These are phyloP conservation scores for Penicillium polonicum DNA, from an alignment of 2,329 filamentous ascomycete genomes.

Conservation along the genomic window DNA sequence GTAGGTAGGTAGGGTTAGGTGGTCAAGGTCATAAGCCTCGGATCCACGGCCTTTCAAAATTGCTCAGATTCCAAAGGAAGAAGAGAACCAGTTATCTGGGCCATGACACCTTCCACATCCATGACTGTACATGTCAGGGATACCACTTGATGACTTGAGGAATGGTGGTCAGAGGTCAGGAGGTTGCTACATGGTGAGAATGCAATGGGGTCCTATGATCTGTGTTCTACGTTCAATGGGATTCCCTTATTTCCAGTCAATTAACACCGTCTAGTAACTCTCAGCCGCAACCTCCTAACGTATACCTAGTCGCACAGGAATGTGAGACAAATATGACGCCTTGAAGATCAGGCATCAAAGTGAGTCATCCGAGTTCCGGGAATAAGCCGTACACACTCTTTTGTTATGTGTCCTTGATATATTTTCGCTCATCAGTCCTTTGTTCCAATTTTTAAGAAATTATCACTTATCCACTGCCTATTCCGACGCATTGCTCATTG, in stretches of 20 bases:
- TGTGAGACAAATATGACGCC: not conserved
- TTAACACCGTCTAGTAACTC: not conserved
- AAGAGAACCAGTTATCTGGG: not conserved
- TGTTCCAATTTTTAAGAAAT: not conserved
- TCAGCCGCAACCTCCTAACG: not conserved
- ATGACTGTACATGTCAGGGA: not conserved
- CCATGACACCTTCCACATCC: not conserved
- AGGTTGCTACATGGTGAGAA: not conserved
- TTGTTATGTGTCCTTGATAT: constrained; percentile 1
- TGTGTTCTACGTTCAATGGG: not conserved
- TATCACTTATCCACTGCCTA: not conserved
- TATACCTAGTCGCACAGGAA: not conserved
- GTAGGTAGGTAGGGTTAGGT: too few species aligned
- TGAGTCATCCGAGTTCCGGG: constrained; percentile 4
- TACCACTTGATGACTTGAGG: not conserved
- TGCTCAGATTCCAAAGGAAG: not conserved
- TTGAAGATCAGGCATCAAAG: not conserved
- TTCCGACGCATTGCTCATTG: not conserved
- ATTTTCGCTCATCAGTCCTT: not conserved
- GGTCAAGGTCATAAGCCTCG: constrained; percentile 1
- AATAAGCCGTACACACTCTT: constrained; percentile 1
- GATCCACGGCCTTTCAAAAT: not conserved
- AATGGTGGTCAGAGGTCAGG: not conserved
- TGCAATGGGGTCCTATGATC: not conserved
- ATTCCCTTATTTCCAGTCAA: not conserved